phyloP scores from a whole-genome alignment of 176 grass and related monocot species.

The Melocanna baccifera region DNA sequence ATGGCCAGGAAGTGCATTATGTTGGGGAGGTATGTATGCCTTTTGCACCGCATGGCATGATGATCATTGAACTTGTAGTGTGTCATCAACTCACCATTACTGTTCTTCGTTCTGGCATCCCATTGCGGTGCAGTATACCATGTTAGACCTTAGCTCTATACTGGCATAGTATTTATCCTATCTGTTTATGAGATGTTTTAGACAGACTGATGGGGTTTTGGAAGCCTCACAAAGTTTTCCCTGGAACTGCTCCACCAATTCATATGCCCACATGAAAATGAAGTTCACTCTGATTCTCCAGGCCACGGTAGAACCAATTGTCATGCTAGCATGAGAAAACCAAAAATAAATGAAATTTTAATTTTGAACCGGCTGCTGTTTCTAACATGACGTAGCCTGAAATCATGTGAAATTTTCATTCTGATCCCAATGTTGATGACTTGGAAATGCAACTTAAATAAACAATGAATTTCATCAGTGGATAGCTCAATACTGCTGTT shows the following conservation, averaged over 20 bases:
- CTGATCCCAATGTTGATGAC: neutral
- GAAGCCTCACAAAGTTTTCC: neutral
- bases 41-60: neutral
- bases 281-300: conserved; percentile 16
- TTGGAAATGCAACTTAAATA: neutral
- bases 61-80: neutral
- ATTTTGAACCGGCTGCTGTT: neutral
- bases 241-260: conserved; percentile 7
- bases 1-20: conserved; percentile 67
- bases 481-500: neutral
- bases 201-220: neutral
- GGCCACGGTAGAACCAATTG: neutral
- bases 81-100: neutral
- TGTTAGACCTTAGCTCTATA: conserved; percentile 18
- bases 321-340: neutral
- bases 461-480: neutral
- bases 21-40: conserved; percentile 64
- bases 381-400: neutral
- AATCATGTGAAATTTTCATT: conserved; percentile 12
- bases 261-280: neutral
- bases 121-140: neutral
- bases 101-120: neutral
- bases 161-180: neutral
- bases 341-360: neutral
- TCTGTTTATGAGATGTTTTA: conserved; percentile 8